Base-by-base conservation (phyloP, 345 rosid genomes). In the Anastatica hierochuntica region DNA sequence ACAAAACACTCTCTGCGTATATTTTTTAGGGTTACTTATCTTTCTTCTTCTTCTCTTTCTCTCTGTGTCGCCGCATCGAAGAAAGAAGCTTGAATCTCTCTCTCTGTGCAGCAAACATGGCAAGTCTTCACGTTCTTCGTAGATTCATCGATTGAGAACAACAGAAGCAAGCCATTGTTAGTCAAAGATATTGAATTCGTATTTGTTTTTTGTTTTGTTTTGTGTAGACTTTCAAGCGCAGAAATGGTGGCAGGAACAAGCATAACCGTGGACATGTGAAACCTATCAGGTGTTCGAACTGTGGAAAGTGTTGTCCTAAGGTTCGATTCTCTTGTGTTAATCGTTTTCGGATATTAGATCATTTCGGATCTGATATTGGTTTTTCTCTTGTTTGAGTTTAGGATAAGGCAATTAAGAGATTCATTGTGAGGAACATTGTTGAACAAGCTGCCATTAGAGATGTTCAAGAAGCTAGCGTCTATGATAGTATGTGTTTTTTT, bases 171-270 rank as follows among this genome's bases (percentile, higher is more conserved):
- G 10, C 33, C 33, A 4, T 29, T 6, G 5, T 7, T 29, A 29
- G 8, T n/a, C n/a, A n/a, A n/a, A n/a, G n/a, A 11, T 31, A 49
- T 44, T 69, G 19, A 49, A 35, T 5, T 58, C 4, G 36, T 8
- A 1, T 29, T 29, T 8, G 1, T 29, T 29, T 29, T 29, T 6
- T 1, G 8, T 2, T 30, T 40, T 58, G 34, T 15, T 27, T 26
- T 36, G 8, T n/a, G 9, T 66, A 88, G 97, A 85, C 95, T 4
- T 82, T 88, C 76, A 88, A 88, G 80, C 84, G 95, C 18, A 79
- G 95, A 72, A 88, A 88, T n/a, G 89, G 92, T 24, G 97, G 95
- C 10, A 80, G 97, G 47, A 88, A 85, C 87, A 88, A 88, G 79
- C 95, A 88, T 62, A 90, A 94, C 62, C 83, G 95, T 2, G 97